A percentile compares a stretch with the other conserved stretches of the same genome.
phyloP scores from a whole-genome alignment of 805 yeast species.

The Yamadazyma tumulicola region DNA sequence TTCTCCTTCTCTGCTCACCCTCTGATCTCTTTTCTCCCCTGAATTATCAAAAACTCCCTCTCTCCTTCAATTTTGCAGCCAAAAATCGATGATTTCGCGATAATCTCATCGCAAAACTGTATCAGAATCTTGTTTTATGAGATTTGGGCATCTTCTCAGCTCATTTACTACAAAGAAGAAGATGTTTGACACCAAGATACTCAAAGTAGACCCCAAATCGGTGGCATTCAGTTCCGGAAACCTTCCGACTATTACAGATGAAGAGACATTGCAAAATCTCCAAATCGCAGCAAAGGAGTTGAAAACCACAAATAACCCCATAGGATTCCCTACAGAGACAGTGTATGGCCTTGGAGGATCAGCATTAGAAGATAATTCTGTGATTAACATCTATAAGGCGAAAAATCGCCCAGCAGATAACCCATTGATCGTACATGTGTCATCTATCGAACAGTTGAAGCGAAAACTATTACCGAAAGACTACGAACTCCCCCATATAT shows the following conservation, averaged over 20 bases:
- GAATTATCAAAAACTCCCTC: no score
- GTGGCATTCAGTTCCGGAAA: constrained; percentile 45
- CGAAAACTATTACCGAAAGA: constrained; percentile 50
- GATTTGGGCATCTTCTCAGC: no score
- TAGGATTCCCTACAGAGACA: constrained; percentile 96
- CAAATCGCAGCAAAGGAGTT: constrained; percentile 58
- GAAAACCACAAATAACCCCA: constrained; percentile 50
- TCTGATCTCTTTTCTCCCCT: no score
- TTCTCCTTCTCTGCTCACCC: no score
- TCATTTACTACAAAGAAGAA: no score
- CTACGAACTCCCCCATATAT: constrained; percentile 62
- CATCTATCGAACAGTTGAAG: constrained; percentile 70
- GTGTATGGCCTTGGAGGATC: constrained; percentile 96
- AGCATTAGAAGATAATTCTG: constrained; percentile 70
- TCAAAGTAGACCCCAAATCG: constrained; percentile 52
- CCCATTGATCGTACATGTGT: constrained; percentile 87
- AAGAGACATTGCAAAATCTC: constrained; percentile 49
- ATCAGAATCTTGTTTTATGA: background rate
- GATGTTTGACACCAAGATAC: constrained; percentile 30
- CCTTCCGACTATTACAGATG: constrained; percentile 47
- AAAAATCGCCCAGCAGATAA: constrained; percentile 95
- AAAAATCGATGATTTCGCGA: no score
- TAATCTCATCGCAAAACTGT: background rate
- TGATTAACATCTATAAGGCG: constrained; percentile 73
- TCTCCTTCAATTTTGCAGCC: no score